Percentiles rank a stretch among this genome's conserved stretches.
Conservation (phyloP, 768 basidiomycete genomes). For the Trametes cinnabarina region DNA sequence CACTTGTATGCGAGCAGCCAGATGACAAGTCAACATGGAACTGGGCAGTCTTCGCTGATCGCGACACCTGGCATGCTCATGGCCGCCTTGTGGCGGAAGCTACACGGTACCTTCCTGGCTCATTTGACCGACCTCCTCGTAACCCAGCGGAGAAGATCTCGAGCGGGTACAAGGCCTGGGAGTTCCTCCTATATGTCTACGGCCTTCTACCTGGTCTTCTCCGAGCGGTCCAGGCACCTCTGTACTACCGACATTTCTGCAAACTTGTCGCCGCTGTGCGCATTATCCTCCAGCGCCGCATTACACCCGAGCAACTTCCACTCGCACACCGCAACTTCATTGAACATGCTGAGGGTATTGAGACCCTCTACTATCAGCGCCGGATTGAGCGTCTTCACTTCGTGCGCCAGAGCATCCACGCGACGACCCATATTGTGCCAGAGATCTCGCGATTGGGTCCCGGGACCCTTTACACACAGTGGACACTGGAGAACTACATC, state of each 20-base stretch:
- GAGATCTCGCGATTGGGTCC: constrained; percentile 27
- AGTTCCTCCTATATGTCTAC: constrained; percentile 26
- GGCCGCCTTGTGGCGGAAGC: constrained; percentile 33
- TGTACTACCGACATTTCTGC: constrained; percentile 31
- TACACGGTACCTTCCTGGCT: constrained; percentile 36
- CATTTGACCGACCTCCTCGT: constrained; percentile 41
- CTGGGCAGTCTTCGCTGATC: constrained; percentile 27
- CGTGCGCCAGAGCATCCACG: constrained; percentile 32
- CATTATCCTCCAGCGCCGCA: constrained; percentile 20
- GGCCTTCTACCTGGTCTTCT: constrained; percentile 28
- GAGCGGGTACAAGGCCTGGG: constrained; percentile 33
- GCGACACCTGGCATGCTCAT: constrained; percentile 35
- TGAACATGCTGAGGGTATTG: constrained; percentile 34
- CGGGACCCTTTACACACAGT: constrained; percentile 15
- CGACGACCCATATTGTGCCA: constrained; percentile 27
- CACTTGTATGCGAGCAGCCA: constrained; percentile 15
- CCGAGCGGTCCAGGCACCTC: constrained; percentile 20
- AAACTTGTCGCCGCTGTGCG: constrained; percentile 26
- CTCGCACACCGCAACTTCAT: constrained; percentile 26
- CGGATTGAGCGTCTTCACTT: constrained; percentile 33
- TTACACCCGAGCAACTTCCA: constrained; percentile 14
- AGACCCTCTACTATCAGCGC: constrained; percentile 36
- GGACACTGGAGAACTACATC: constrained; percentile 27
- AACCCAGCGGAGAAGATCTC: constrained; percentile 41
- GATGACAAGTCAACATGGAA: constrained; percentile 31